phyloP scores from a whole-genome alignment of 305 asterid genomes.

The Plantago rigida region DNA sequence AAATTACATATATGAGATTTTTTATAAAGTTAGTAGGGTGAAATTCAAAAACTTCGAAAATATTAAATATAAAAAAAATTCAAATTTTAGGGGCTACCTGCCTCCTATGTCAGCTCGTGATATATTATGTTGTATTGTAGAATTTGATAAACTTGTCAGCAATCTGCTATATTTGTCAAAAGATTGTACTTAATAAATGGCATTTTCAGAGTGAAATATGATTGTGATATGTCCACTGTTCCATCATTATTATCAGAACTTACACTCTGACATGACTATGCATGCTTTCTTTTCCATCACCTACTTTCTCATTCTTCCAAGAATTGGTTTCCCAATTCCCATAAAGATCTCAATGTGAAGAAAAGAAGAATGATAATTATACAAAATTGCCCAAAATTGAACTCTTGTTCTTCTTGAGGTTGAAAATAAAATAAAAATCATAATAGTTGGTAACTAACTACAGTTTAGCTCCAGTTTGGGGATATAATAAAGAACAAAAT shows the following conservation, averaged over 20 bases:
- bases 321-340: not conserved
- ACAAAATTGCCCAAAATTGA: constrained; percentile 24
- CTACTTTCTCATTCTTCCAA: not conserved
- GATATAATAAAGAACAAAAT: constrained; percentile 16
- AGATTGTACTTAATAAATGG: constrained; percentile 10
- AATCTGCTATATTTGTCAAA: too few species aligned
- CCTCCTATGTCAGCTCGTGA: too few species aligned
- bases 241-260: constrained; percentile 29
- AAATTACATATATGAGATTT: too few species aligned
- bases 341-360: constrained; percentile 19
- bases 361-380: constrained; percentile 3
- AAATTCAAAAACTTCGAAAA: too few species aligned
- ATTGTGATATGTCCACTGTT: constrained; percentile 38
- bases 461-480: constrained; percentile 35
- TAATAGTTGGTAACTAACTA: constrained; percentile 37
- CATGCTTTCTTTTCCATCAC: constrained; percentile 25
- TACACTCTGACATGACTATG: not conserved
- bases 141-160: too few species aligned
- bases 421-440: constrained; percentile 2
- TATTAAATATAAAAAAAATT: too few species aligned
- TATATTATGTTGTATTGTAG: too few species aligned
- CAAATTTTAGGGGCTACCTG: too few species aligned
- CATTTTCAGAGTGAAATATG: constrained; percentile 26
- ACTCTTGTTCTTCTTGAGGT: constrained; percentile 52
- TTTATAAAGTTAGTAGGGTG: too few species aligned